These are phyloP conservation scores for Gastrolobium villosum DNA, from an alignment of 306 rosid species.

Conservation along the genomic window DNA sequence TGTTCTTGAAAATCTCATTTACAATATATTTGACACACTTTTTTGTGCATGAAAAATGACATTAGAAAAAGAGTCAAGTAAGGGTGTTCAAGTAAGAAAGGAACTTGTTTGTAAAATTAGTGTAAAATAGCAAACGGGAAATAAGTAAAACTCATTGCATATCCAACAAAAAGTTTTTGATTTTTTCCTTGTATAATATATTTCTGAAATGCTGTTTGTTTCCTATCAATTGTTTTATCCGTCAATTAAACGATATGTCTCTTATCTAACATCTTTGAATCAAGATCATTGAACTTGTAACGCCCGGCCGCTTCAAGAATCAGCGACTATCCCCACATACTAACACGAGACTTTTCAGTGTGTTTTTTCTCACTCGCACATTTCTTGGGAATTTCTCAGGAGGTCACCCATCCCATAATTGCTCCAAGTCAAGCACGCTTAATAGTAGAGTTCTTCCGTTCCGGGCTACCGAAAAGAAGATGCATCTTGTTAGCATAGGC, in stretches of 20 bases:
- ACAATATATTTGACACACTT: conserved; percentile 43
- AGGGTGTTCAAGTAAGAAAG: conserved; percentile 10
- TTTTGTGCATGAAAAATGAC: conserved; percentile 29
- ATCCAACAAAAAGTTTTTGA: not conserved
- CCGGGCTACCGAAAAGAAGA: too few species aligned
- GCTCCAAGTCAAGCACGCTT: too few species aligned
- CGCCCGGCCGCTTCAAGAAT: too few species aligned
- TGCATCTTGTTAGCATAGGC: too few species aligned
- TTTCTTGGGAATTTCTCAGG: too few species aligned
- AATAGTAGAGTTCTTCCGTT: too few species aligned
- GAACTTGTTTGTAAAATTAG: not conserved
- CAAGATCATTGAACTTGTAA: not conserved
- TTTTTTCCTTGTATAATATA: conserved; percentile 27
- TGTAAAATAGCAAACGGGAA: not conserved
- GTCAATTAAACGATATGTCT: not conserved
- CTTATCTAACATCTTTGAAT: not conserved
- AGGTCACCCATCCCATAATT: too few species aligned
- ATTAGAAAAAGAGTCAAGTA: conserved; percentile 7
- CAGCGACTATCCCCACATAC: too few species aligned
- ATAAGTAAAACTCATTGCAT: conserved; percentile 4
- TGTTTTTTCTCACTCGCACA: too few species aligned
- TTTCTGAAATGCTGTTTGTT: not conserved
- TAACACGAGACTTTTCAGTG: too few species aligned
- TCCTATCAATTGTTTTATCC: not conserved
- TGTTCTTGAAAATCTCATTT: conserved; percentile 10